A percentile compares a stretch with the other conserved stretches of the same genome.
Conservation (phyloP, 495 filamentous ascomycete genomes). For the Platismatia glauca region DNA sequence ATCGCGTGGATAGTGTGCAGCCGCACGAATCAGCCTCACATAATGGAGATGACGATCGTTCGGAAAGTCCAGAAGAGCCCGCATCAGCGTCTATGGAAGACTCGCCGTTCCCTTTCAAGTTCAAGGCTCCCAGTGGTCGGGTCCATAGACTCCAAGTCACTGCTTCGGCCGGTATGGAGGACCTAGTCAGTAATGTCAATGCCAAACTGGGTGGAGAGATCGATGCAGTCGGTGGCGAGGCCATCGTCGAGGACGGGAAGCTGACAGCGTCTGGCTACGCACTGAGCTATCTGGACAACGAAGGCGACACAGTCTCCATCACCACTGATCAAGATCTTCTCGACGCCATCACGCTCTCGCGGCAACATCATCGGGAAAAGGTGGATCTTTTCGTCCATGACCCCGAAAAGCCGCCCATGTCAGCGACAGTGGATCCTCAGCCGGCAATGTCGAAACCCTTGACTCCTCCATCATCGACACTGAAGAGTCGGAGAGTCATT, state of each 20-base stretch:
- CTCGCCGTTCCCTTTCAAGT: constrained; percentile 91
- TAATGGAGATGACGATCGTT: constrained; percentile 68
- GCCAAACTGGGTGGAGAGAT: constrained; percentile 84
- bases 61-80: constrained; percentile 41
- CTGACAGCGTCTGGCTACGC: constrained; percentile 78
- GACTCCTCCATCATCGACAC: constrained; percentile 46
- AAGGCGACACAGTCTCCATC: constrained; percentile 95
- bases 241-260: constrained; percentile 64
- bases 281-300: constrained; percentile 92
- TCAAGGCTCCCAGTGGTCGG: constrained; percentile 94
- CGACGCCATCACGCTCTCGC: constrained; percentile 79
- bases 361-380: constrained; percentile 70
- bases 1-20: constrained; percentile 71
- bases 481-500: constrained; percentile 51
- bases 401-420: constrained; percentile 71
- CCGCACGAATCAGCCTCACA: constrained; percentile 94
- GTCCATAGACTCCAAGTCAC: constrained; percentile 86
- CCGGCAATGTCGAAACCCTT: constrained; percentile 47
- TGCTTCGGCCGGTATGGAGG: constrained; percentile 68
- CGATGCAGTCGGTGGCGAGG: constrained; percentile 74
- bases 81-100: constrained; percentile 48
- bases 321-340: constrained; percentile 90
- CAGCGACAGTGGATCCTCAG: constrained; percentile 57
- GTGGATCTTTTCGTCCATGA: constrained; percentile 97
- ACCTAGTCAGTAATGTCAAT: constrained; percentile 69